Conservation (phyloP, 495 filamentous ascomycete species). For the Lasiosphaeria hispida region DNA sequence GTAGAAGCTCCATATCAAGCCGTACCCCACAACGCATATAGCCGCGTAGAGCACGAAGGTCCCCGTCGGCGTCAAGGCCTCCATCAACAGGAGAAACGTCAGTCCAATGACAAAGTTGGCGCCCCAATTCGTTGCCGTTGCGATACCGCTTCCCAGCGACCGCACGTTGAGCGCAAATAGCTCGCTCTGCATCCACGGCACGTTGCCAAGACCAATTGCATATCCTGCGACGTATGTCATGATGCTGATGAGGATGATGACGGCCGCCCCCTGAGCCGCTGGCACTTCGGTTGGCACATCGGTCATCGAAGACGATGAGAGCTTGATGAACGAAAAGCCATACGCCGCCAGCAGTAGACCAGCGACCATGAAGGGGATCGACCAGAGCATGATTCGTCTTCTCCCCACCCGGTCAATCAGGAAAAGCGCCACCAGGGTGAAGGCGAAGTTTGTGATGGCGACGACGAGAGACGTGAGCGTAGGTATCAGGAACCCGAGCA, state of each 20-base stretch:
- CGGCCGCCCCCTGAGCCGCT: constrained; percentile 36
- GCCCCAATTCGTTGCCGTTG: constrained; percentile 86
- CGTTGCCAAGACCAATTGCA: constrained; percentile 83
- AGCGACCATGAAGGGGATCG: constrained; percentile 78
- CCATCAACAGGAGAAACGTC: constrained; percentile 85
- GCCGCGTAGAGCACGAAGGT: constrained; percentile 75
- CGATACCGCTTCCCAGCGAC: constrained; percentile 74
- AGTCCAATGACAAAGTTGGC: constrained; percentile 85
- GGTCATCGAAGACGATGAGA: constrained; percentile 31
- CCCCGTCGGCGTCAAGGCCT: constrained; percentile 67
- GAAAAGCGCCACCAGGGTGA: constrained; percentile 73
- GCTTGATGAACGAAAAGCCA: constrained; percentile 61
- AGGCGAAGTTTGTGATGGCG: constrained; percentile 77
- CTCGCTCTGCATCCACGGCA: constrained; percentile 93
- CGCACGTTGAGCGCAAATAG: constrained; percentile 83
- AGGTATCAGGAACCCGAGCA: constrained; percentile 75
- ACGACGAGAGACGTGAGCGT: constrained; percentile 79
- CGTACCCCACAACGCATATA: constrained; percentile 67
- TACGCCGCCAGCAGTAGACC: constrained; percentile 66
- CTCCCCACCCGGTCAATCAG: constrained; percentile 81
- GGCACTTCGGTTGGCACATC: constrained; percentile 9
- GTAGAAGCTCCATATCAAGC: constrained; percentile 67
- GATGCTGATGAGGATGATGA: constrained; percentile 66
- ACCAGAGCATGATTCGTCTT: constrained; percentile 75
- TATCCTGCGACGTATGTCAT: constrained; percentile 83